Conservation (phyloP, 495 filamentous ascomycete species). For the Cudoniella acicularis region DNA sequence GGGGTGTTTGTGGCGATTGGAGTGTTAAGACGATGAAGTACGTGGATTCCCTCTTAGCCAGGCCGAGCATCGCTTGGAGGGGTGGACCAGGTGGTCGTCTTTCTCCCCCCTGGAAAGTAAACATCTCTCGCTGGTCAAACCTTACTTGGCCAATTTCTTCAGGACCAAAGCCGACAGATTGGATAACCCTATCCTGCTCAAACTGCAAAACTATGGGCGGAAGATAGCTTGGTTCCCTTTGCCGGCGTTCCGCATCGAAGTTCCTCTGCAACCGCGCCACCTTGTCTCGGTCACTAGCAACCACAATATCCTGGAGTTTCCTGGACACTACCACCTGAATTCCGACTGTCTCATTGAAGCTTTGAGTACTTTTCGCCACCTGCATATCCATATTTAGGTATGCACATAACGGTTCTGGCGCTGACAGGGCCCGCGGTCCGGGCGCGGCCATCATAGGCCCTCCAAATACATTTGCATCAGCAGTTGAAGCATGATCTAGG, state of each 20-base stretch:
- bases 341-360: slow-evolving; percentile 48
- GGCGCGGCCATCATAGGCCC: slow-evolving; percentile 23
- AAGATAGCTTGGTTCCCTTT: slow-evolving; percentile 48
- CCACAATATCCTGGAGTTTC: slow-evolving; percentile 46
- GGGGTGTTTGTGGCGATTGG: slow-evolving; percentile 28
- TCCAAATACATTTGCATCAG: slow-evolving; percentile 42
- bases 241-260: slow-evolving; percentile 43
- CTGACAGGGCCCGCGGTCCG: slow-evolving; percentile 29
- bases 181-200: slow-evolving; percentile 45
- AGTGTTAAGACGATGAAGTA: slow-evolving; percentile 49
- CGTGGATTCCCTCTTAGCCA: slow-evolving; percentile 49
- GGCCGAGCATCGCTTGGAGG: slow-evolving; percentile 42
- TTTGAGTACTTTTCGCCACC: slow-evolving; percentile 48
- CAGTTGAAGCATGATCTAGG: slow-evolving; percentile 37
- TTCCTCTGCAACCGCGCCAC: slow-evolving; percentile 40
- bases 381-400: slow-evolving; percentile 53
- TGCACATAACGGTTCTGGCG: slow-evolving; percentile 40
- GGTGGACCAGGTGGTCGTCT: slow-evolving; percentile 39
- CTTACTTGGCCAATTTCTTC: slow-evolving; percentile 44
- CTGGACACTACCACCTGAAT: slow-evolving; percentile 34
- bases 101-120: slow-evolving; percentile 45
- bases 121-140: slow-evolving; percentile 42
- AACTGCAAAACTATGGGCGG: slow-evolving; percentile 48
- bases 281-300: slow-evolving; percentile 45
- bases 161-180: slow-evolving; percentile 40